Evolutionary conservation across 169 alveolate species (phyloP), one percentile per base, ranked within the genome.

Genomic region (Theileria luwenshuni): DNA sequence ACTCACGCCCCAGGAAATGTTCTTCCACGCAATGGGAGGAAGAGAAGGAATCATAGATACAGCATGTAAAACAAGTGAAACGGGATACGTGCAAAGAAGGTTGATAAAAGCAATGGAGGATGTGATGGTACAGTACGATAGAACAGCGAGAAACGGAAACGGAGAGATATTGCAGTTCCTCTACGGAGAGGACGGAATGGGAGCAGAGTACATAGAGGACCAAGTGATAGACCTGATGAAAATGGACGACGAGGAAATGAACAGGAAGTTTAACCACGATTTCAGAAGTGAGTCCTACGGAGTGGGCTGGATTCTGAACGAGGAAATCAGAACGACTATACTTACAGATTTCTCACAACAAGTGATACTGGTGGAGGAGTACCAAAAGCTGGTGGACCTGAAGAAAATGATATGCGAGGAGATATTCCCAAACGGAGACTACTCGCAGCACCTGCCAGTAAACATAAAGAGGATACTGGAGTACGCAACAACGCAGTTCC

Each of bases 21-120:
- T 97, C 92, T 98, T 98, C 93, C 99, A 98, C 92, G 99, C 99
- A 52, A 98, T 98, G 99, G 99, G 99, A 56, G 99, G 99, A 33
- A 92, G 99, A 84, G 99, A 98, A 86, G 99, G 99, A 51, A 96
- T 98, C 38, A 98, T 98, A 63, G 99, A 98, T 91, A 98, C 99
- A 21, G 99, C 99, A 19, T 98, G 99, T 67, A 98, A 98, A 79
- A 98, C 99, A 33, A 93, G 99, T 25, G 99, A 97, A 90, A 98
- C 99, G 13, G 99, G 99, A 56, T 98, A 98, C 86, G 98, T 98
- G 86, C 99, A 98, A 86, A 94, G 99, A 54, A 94, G 99, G 25
- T 85, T 98, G 68, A 97, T 98, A 81, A 98, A 98, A 90, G 99
- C 99, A 47, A 95, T 98, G 94, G 99, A 98, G 85, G 99, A 98